These are phyloP conservation scores for Candida hungchunana DNA, from an alignment of 805 yeast genomes.

Conservation along the genomic window DNA sequence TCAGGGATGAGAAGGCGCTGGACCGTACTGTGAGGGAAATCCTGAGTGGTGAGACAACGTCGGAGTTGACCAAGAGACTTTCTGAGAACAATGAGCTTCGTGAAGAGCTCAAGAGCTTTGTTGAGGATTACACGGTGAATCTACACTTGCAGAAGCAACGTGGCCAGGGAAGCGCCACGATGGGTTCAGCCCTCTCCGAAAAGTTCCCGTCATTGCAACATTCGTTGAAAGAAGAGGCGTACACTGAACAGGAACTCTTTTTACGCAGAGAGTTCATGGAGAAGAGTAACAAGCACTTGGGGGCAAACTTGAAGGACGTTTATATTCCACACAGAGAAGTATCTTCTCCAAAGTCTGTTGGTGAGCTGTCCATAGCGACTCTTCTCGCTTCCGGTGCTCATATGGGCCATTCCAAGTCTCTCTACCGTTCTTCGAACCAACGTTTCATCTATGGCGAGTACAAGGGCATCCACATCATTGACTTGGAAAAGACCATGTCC, in stretches of 20 bases:
- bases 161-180: slow-evolving; percentile 8
- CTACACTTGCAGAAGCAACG: slow-evolving; percentile 16
- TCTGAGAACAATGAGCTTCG: slow-evolving; percentile 20
- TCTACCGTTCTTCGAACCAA: slow-evolving; percentile 78
- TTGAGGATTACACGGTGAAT: slow-evolving; percentile 21
- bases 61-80: slow-evolving; percentile 9
- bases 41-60: slow-evolving; percentile 21
- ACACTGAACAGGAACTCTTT: slow-evolving; percentile 71
- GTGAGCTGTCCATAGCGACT: slow-evolving; percentile 60
- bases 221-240: slow-evolving; percentile 58
- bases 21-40: slow-evolving; percentile 22
- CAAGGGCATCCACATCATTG: slow-evolving; percentile 87
- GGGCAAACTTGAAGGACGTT: slow-evolving; percentile 57
- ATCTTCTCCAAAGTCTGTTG: slow-evolving; percentile 50
- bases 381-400: slow-evolving; percentile 92
- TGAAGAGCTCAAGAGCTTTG: slow-evolving; percentile 18
- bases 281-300: slow-evolving; percentile 49
- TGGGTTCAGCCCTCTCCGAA: slow-evolving; percentile 14
- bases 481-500: slow-evolving; percentile 75
- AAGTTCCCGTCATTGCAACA: slow-evolving; percentile 60
- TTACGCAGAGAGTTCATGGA: slow-evolving; percentile 68
- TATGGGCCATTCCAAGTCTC: slow-evolving; percentile 81
- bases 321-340: slow-evolving; percentile 69
- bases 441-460: slow-evolving; percentile 86
- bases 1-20: slow-evolving; percentile 14